Base-by-base conservation (phyloP, 1,284 basidiomycete genomes). In the Ganoderma sinense region DNA sequence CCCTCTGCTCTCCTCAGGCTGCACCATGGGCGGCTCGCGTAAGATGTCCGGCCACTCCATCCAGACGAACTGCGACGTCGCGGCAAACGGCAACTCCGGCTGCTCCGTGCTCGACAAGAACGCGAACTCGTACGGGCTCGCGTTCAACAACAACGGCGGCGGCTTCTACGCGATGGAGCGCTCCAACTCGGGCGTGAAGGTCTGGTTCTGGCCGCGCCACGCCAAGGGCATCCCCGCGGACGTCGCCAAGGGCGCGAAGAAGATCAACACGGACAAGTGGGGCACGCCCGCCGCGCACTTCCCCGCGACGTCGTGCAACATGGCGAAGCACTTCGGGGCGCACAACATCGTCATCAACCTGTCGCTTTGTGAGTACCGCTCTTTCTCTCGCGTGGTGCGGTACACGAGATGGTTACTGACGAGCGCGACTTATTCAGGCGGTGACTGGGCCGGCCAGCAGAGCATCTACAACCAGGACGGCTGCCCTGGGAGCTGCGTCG, bases 181-280 rank as follows among this genome's bases (percentile, higher is more conserved):
- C 59, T 87, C 85, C 4, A 71, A 76, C 31, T 75, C 79, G 0
- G 85, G 81, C 76, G 85, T 90, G 76, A 87, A 86, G 71, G 81
- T 89, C 66, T 90, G 88, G 88, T 90, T 89, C 80, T 91, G 88
- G 88, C 75, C 86, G 4, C 83, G 87, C 63, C 75, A 77, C 62
- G 81, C 77, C 40, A 72, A 75, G 0, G 79, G 74, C 58, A 82
- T 88, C 26, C 89, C 89, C 4, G 72, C 74, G 2, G 86, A 87
- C 69, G 85, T 89, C 6, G 73, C 69, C 31, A 79, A 78, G 64
- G 87, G 86, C 23, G 79, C 75, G 1, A 76, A 76, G 1, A 71
- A 66, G 41, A 80, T 91, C 58, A 80, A 87, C 71, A 88, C 89
- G 1, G 79, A 78, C 36, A 81, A 76, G 65, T 91, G 88, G 68